Evolutionary conservation across 495 filamentous ascomycete genomes (phyloP).

Genomic region (Margaritispora aquatica): DNA sequence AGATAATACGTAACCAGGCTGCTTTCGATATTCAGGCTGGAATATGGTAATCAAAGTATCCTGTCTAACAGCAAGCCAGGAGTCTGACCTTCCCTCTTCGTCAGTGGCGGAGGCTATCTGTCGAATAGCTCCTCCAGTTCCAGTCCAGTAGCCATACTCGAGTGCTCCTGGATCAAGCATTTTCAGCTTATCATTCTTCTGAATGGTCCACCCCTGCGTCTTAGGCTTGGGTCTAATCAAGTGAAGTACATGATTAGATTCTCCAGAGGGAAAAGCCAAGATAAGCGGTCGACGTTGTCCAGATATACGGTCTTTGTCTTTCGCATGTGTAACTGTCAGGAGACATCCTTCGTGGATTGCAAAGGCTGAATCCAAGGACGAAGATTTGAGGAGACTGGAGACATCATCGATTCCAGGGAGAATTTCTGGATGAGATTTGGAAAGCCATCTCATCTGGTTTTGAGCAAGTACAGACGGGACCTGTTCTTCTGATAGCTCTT

Average conservation of each 20-base stretch:
- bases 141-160: slow-evolving; percentile 49
- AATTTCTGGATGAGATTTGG: slow-evolving; percentile 14
- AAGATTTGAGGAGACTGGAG: not conserved
- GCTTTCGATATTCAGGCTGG: slow-evolving; percentile 39
- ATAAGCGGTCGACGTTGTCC: slow-evolving; percentile 20
- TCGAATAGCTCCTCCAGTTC: slow-evolving; percentile 51
- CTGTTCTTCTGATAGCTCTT: not conserved
- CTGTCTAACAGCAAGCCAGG: slow-evolving; percentile 60
- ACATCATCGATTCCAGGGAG: slow-evolving; percentile 10
- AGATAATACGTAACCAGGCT: not conserved
- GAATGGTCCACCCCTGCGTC: slow-evolving; percentile 39
- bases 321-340: slow-evolving; percentile 6
- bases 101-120: slow-evolving; percentile 60
- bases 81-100: slow-evolving; percentile 33
- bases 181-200: slow-evolving; percentile 31
- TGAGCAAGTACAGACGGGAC: not conserved
- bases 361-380: not conserved
- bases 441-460: slow-evolving; percentile 17
- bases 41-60: slow-evolving; percentile 49
- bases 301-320: slow-evolving; percentile 2
- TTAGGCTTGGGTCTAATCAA: slow-evolving; percentile 36
- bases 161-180: slow-evolving; percentile 31
- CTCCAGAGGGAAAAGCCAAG: slow-evolving; percentile 42
- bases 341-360: slow-evolving; percentile 6
- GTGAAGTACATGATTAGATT: slow-evolving; percentile 44